Percentiles rank a stretch among this genome's conserved stretches.
These are phyloP conservation scores for Euphorbia corollata DNA, from an alignment of 441 rosid species.

Conservation along the genomic window DNA sequence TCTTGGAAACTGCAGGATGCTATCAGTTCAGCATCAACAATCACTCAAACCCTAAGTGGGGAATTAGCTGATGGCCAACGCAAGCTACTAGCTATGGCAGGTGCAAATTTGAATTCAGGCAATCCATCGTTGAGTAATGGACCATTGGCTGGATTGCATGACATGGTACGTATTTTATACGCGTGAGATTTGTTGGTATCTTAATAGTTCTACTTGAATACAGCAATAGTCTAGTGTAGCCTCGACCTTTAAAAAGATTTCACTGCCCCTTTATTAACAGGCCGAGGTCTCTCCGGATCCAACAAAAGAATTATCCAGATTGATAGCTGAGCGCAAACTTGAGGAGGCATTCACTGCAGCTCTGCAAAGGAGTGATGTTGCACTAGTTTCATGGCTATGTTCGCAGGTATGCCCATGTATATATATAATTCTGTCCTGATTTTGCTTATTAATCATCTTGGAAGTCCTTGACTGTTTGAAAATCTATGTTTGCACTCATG, in stretches of 20 bases:
- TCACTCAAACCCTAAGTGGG: constrained; percentile 53
- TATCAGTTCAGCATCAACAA: constrained; percentile 54
- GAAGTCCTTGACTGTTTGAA: not conserved
- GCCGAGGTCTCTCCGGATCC: constrained; percentile 58
- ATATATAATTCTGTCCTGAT: not conserved
- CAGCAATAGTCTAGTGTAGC: not conserved
- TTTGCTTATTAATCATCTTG: not conserved
- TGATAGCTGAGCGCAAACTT: constrained; percentile 49
- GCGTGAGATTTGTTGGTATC: not conserved
- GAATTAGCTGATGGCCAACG: constrained; percentile 63
- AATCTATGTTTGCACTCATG: constrained; percentile 10
- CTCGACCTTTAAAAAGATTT: not conserved
- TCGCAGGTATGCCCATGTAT: constrained; percentile 43
- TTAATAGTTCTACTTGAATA: not conserved
- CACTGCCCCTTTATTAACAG: constrained; percentile 22
- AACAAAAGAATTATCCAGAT: constrained; percentile 53
- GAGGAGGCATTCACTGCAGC: constrained; percentile 74
- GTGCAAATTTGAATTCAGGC: constrained; percentile 37
- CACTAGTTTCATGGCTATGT: constrained; percentile 75
- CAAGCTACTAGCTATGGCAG: constrained; percentile 54
- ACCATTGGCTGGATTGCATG: constrained; percentile 48
- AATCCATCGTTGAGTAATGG: constrained; percentile 51
- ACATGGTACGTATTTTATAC: constrained; percentile 33
- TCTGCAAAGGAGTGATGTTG: constrained; percentile 63
- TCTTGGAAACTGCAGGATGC: constrained; percentile 45